phyloP scores from a whole-genome alignment of 345 rosid species.

The Citropsis articulata region DNA sequence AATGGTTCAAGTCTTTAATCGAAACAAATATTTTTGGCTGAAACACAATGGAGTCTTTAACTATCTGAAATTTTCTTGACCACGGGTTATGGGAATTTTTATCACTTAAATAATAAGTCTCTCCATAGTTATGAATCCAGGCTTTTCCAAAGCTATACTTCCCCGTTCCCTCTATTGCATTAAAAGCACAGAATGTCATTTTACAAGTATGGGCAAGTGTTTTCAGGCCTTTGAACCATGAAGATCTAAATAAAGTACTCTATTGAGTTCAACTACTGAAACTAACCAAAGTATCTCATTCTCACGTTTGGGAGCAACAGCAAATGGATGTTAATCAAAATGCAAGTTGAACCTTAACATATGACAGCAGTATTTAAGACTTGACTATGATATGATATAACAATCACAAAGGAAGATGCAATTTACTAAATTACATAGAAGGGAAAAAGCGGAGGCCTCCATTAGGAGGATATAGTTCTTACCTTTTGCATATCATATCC shows the following conservation, averaged over 20 bases:
- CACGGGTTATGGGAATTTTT: background rate
- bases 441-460: background rate
- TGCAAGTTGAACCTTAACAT: too few relatives aligned
- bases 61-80: background rate
- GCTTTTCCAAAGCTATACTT: background rate
- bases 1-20: background rate
- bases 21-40: background rate
- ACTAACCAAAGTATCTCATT: too few relatives aligned
- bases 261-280: too few relatives aligned
- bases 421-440: background rate
- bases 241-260: too few relatives aligned
- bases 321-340: too few relatives aligned
- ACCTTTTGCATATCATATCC: conserved; percentile 58
- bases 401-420: background rate
- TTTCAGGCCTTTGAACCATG: too few relatives aligned
- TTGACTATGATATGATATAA: too few relatives aligned
- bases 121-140: background rate
- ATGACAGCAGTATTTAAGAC: too few relatives aligned
- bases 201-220: too few relatives aligned
- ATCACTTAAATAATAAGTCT: too few relatives aligned
- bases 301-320: too few relatives aligned
- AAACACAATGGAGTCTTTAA: background rate
- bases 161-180: background rate
- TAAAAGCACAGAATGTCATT: too few relatives aligned
- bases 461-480: conserved; percentile 9